Evolutionary conservation across 202 grass and related monocot species (phyloP).

Genomic region (Thinopyrum obtusiflorum): DNA sequence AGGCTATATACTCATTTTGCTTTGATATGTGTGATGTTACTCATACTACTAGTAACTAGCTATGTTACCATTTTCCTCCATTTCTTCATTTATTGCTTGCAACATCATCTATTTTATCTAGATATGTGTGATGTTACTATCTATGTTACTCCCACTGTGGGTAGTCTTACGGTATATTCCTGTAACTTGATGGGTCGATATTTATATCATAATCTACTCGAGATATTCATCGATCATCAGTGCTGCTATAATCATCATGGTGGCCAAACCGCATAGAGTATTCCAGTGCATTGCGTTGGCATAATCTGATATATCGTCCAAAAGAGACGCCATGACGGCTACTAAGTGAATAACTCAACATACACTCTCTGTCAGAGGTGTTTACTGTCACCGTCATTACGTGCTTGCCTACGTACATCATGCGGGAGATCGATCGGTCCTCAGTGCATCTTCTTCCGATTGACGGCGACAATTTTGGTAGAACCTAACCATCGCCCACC

Average conservation of each 20-base stretch:
- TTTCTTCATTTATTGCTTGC: no score
- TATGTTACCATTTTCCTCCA: no score
- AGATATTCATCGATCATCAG: neutral
- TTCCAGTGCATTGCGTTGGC: neutral
- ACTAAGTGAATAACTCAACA: neutral
- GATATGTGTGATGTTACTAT: no score
- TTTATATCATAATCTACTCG: neutral
- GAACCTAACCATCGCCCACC: neutral
- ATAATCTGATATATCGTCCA: neutral
- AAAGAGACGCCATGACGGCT: conserved; percentile 1
- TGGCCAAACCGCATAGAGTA: neutral
- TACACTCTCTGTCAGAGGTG: neutral
- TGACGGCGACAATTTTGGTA: neutral
- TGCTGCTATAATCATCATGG: neutral
- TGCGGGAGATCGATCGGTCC: neutral
- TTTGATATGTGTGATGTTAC: no score
- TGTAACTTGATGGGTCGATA: neutral
- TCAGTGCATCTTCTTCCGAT: neutral
- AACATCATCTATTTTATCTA: no score
- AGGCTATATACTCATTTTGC: no score
- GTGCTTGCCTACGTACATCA: neutral
- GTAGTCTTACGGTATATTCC: neutral
- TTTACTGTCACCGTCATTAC: neutral
- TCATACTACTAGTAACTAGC: no score
- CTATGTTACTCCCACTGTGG: no score